These are phyloP conservation scores for Hypoxylon sp. DNA, from an alignment of 2,329 filamentous ascomycete species.

Conservation along the genomic window DNA sequence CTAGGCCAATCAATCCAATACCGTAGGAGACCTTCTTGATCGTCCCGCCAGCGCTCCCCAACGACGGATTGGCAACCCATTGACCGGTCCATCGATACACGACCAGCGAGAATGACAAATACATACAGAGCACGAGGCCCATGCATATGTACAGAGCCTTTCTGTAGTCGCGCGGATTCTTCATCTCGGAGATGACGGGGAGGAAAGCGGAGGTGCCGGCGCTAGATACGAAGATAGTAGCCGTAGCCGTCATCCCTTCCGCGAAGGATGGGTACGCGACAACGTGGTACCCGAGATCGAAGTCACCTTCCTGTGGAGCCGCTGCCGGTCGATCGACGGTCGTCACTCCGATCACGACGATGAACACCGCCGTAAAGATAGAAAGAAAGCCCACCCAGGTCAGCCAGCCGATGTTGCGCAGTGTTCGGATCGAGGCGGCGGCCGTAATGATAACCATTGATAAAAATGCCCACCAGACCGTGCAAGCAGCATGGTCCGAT, in stretches of 20 bases:
- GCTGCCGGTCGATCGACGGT: conserved; percentile 68
- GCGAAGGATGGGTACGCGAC: conserved; percentile 69
- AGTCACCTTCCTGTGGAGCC: conserved; percentile 68
- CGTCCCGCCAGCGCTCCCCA: conserved; percentile 68
- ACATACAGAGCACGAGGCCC: conserved; percentile 66
- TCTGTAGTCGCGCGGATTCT: conserved; percentile 67
- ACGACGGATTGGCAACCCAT: conserved; percentile 71
- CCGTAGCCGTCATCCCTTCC: conserved; percentile 67
- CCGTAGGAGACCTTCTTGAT: conserved; percentile 73
- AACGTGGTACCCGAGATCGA: conserved; percentile 68
- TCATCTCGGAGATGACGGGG: conserved; percentile 75
- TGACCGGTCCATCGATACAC: conserved; percentile 72
- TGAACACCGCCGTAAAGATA: conserved; percentile 68
- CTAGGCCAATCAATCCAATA: conserved; percentile 65
- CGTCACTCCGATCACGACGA: conserved; percentile 70
- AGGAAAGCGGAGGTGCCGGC: conserved; percentile 71
- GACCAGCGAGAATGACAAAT: conserved; percentile 69
- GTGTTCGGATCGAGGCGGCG: conserved; percentile 62
- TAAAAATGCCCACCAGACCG: conserved; percentile 67
- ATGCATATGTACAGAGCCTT: conserved; percentile 71
- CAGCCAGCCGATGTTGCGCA: conserved; percentile 71
- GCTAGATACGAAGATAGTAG: conserved; percentile 70
- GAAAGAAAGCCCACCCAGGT: conserved; percentile 70
- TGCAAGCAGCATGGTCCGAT: conserved; percentile 68
- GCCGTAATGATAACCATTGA: conserved; percentile 62